Evolutionary conservation across 2,329 filamentous ascomycete species (phyloP).

Genomic region (Lachnellula arida): DNA sequence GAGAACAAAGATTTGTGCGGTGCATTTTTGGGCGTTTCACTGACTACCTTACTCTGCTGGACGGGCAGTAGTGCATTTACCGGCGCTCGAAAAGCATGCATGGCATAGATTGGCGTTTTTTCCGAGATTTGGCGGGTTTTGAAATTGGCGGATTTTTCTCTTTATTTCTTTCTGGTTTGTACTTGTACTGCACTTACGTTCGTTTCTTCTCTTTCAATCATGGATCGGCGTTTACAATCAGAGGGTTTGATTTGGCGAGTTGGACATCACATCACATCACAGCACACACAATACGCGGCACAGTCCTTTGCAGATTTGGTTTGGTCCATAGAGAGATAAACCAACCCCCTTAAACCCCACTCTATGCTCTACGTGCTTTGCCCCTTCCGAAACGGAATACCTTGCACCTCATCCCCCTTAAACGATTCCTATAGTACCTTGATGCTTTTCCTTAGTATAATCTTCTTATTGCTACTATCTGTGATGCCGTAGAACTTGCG

Average conservation of each 20-base stretch:
- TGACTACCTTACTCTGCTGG: background rate
- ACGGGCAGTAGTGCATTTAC: background rate
- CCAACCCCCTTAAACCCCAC: conserved; percentile 28
- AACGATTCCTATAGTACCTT: conserved; percentile 41
- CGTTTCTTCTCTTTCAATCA: background rate
- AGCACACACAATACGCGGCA: background rate
- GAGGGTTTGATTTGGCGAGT: background rate
- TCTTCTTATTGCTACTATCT: conserved; percentile 17
- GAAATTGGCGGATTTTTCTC: background rate
- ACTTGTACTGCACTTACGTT: background rate
- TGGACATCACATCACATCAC: background rate
- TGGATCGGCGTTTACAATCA: too few species aligned
- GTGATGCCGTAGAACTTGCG: conserved; percentile 47
- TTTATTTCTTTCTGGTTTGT: background rate
- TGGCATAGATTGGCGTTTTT: background rate
- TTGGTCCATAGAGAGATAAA: background rate
- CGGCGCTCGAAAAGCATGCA: background rate
- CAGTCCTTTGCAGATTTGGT: background rate
- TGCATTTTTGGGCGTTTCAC: background rate
- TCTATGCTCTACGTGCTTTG: conserved; percentile 40
- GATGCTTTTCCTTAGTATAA: conserved; percentile 14
- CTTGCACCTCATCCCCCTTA: conserved; percentile 49
- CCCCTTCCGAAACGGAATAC: conserved; percentile 20
- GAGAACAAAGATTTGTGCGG: too few species aligned
- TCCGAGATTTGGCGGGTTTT: background rate